These are phyloP conservation scores for Talaromyces wortmannii DNA, from an alignment of 495 filamentous ascomycete species.

Conservation along the genomic window DNA sequence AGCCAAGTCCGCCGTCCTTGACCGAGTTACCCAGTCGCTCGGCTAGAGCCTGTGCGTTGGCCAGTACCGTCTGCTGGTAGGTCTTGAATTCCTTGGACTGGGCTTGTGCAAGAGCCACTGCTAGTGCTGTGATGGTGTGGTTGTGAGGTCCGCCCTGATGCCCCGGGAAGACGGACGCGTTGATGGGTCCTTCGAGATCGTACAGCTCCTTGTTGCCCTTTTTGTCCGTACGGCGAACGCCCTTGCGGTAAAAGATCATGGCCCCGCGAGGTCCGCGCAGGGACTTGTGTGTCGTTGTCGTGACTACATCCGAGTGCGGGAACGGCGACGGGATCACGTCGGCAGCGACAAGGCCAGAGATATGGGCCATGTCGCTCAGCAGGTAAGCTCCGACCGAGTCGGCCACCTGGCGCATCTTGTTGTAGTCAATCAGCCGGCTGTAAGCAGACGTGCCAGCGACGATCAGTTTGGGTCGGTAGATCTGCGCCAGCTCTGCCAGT, in stretches of 20 bases:
- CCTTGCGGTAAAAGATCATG: constrained; percentile 99
- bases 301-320: constrained; percentile 90
- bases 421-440: constrained; percentile 97
- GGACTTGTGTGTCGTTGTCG: constrained; percentile 99
- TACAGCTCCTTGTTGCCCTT: constrained; percentile 84
- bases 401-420: constrained; percentile 91
- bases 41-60: constrained; percentile 88
- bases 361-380: constrained; percentile 97
- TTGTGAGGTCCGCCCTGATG: constrained; percentile 99
- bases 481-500: constrained; percentile 82
- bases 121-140: constrained; percentile 98
- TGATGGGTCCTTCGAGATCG: constrained; percentile 93
- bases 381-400: constrained; percentile 93
- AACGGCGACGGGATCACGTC: constrained; percentile 95
- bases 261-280: constrained; percentile 96
- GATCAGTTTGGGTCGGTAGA: constrained; percentile 93
- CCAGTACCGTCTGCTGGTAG: constrained; percentile 89
- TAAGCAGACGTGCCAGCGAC: constrained; percentile 98
- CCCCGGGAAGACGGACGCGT: constrained; percentile 98
- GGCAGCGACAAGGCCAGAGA: constrained; percentile 90
- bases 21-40: constrained; percentile 45
- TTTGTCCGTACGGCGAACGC: constrained; percentile 86
- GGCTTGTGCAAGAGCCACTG: constrained; percentile 94
- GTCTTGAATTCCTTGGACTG: constrained; percentile 88
- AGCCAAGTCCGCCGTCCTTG: constrained; percentile 61